Percentiles rank a stretch among this genome's conserved stretches.
phyloP scores from a whole-genome alignment of 2,329 filamentous ascomycete species.

The Nannizzia gypsea region DNA sequence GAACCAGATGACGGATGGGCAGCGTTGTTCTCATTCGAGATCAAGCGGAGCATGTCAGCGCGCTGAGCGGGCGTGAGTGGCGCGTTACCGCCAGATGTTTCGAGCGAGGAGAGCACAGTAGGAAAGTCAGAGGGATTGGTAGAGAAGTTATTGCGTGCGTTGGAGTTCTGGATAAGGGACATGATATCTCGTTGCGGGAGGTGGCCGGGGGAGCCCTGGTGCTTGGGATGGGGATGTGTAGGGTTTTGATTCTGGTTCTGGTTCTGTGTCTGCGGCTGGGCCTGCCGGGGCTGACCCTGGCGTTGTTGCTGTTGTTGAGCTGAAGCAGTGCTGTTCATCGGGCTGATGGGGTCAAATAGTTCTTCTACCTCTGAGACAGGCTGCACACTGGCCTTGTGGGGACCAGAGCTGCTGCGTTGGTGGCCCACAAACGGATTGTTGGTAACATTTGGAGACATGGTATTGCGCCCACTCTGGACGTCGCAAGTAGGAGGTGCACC shows the following conservation, averaged over 20 bases:
- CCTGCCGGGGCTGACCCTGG: not conserved
- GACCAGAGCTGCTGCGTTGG: conserved; percentile 22
- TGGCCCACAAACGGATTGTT: conserved; percentile 21
- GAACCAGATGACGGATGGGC: conserved; percentile 27
- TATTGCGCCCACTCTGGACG: conserved; percentile 16
- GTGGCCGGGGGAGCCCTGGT: conserved; percentile 9
- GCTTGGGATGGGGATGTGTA: conserved; percentile 7
- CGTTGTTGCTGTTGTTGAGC: conserved; percentile 10
- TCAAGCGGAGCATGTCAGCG: conserved; percentile 38
- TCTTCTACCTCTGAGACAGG: conserved; percentile 30
- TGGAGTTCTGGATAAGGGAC: conserved; percentile 38
- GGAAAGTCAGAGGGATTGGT: conserved; percentile 34
- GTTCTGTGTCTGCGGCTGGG: not conserved
- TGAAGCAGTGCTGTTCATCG: conserved; percentile 9
- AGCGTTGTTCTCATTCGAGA: conserved; percentile 36
- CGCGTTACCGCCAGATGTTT: conserved; percentile 31
- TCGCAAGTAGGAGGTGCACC: conserved; percentile 30
- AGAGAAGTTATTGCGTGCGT: conserved; percentile 31
- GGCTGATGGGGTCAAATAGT: conserved; percentile 31
- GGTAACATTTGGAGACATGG: conserved; percentile 27
- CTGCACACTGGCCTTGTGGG: conserved; percentile 3
- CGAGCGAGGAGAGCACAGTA: conserved; percentile 35
- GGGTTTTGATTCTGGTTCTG: not conserved
- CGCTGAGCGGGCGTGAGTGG: conserved; percentile 35
- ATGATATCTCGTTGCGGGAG: conserved; percentile 36